Evolutionary conservation across 768 basidiomycete species (phyloP), one percentile per base, ranked within the genome.

Genomic region (Clathrus columnatus): DNA sequence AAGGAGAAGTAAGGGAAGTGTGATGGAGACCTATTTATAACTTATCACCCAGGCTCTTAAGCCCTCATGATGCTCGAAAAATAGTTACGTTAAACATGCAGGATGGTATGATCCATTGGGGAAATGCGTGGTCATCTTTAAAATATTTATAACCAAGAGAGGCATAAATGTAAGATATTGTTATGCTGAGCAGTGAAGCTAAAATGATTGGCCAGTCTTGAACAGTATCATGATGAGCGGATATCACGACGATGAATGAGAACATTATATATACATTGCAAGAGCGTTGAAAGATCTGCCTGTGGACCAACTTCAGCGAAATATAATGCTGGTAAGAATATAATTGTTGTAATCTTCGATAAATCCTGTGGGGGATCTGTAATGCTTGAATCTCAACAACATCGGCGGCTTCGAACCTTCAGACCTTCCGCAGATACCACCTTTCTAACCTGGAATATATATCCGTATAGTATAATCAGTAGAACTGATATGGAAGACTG

Each of bases 161-260:
- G 11, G 51, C 51, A 23, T 41, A 52, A 10, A 52, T 21, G 51
- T 52, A 52, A 7, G 51, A 52, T 8, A 52, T 17, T n/a, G 27
- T 16, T 7, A 41, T 21, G 20, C 21, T 43, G 7, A 52, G 20
- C 17, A 43, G 8, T 23, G 51, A 21, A 21, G n/a, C 32, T 10
- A 43, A 16, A 32, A 52, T 43, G 17, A 52, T 52, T 18, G 51
- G 28, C 51, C 51, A 52, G 21, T 52, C 51, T 52, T 21, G 2
- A 41, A 18, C 3, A 23, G 7, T 20, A 28, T n/a, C n/a, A n/a
- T n/a, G 11, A 28, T 47, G 46, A 18, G 45, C n/a, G 7, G 10
- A 16, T 47, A 23, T 4, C 10, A n/a, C 11, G 8, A 20, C 3
- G 6, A 50, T 30, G 28, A 27, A 20, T 26, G 49, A 27, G 24